Conservation (phyloP, 345 rosid genomes). For the Mallotus nudiflorus region DNA sequence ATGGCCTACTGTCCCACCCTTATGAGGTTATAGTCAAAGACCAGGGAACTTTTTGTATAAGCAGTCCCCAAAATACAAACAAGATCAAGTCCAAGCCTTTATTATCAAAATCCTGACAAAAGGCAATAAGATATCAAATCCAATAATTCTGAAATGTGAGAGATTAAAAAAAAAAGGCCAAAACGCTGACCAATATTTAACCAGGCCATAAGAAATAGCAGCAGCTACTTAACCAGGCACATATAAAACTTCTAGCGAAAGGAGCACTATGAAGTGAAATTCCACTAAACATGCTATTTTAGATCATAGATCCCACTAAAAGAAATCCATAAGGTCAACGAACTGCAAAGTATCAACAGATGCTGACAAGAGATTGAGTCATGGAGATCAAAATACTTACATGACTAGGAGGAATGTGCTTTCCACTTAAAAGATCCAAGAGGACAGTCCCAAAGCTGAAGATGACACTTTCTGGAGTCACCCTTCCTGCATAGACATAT, state of each 20-base stretch:
- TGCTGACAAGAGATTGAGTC: background rate
- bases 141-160: background rate
- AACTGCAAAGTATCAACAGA: background rate
- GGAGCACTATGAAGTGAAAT: background rate
- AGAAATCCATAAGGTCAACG: background rate
- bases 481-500: constrained; percentile 64
- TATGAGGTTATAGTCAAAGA: background rate
- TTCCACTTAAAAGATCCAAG: constrained; percentile 91
- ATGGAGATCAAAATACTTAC: too few species aligned
- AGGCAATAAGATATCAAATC: background rate
- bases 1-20: background rate
- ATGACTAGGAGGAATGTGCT: constrained; percentile 96
- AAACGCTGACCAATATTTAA: background rate
- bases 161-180: background rate
- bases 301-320: background rate
- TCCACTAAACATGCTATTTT: background rate
- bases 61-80: background rate
- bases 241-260: too few species aligned
- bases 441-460: constrained; percentile 97
- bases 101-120: background rate
- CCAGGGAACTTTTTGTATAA: too few species aligned
- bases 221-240: background rate
- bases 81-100: background rate
- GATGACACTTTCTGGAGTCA: constrained; percentile 86
- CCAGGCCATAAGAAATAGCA: background rate